These are phyloP conservation scores for Pythium phragmitis DNA, from an alignment of 352 stramenopile genomes.

Conservation along the genomic window DNA sequence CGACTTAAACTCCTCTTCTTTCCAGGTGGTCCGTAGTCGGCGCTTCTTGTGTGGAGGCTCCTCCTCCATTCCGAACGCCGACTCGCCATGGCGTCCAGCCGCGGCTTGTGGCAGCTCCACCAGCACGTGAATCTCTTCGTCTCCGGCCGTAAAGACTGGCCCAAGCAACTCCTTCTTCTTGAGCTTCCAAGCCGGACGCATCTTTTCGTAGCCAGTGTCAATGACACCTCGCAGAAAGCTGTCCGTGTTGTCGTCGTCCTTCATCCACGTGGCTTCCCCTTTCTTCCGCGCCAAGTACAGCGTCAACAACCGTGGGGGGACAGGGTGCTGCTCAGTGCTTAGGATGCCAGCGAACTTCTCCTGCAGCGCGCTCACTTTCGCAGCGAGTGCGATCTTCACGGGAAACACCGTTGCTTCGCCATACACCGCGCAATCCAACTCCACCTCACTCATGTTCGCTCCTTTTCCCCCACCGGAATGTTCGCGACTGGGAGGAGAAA, in stretches of 20 bases:
- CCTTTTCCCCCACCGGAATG: too few species aligned
- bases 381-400: conserved; percentile 8
- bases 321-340: not conserved
- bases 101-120: too few species aligned
- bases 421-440: conserved; percentile 16
- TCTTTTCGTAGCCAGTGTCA: conserved; percentile 9
- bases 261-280: conserved; percentile 12
- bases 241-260: conserved; percentile 5
- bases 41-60: too few species aligned
- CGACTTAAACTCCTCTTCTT: too few species aligned
- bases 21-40: too few species aligned
- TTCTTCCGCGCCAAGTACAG: conserved; percentile 20
- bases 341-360: conserved; percentile 3
- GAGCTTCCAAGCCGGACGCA: conserved; percentile 16
- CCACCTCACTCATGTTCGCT: not conserved
- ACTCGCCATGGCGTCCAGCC: too few species aligned
- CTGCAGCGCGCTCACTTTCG: conserved; percentile 17
- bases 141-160: too few species aligned
- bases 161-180: conserved; percentile 16
- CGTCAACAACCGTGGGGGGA: conserved; percentile 13
- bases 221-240: conserved; percentile 7
- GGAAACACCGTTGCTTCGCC: conserved; percentile 10
- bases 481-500: too few species aligned
- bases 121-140: too few species aligned
- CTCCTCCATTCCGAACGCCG: too few species aligned